Conservation (phyloP, 2,329 filamentous ascomycete genomes). For the Lecanicillium sp. region DNA sequence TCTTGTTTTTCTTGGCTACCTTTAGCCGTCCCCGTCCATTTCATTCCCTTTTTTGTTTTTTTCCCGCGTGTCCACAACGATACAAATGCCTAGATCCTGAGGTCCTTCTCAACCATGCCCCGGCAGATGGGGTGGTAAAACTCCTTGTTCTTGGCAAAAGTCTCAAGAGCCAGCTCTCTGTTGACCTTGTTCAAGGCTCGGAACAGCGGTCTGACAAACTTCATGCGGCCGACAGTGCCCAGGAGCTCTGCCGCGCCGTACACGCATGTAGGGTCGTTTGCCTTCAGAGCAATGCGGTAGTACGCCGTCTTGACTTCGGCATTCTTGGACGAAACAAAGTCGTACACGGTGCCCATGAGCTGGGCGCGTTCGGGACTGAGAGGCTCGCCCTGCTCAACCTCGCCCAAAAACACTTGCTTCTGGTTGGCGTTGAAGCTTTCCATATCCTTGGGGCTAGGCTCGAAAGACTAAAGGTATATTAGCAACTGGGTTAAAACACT, state of each 20-base stretch:
- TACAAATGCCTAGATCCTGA: conserved; percentile 37
- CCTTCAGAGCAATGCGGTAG: conserved; percentile 69
- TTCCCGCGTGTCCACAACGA: not conserved
- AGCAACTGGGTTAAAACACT: conserved; percentile 5
- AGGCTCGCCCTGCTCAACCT: conserved; percentile 55
- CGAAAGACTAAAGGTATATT: conserved; percentile 38
- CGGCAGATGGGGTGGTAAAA: conserved; percentile 96
- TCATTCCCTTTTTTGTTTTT: too few relatives aligned
- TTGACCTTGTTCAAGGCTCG: conserved; percentile 68
- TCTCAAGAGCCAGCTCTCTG: conserved; percentile 63
- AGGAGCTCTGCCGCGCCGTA: conserved; percentile 65
- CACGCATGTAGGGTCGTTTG: conserved; percentile 62
- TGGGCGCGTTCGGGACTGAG: conserved; percentile 59
- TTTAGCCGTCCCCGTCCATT: too few relatives aligned
- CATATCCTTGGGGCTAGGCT: conserved; percentile 61
- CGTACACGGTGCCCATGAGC: conserved; percentile 67
- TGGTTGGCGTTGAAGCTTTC: conserved; percentile 75
- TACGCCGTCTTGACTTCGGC: conserved; percentile 79
- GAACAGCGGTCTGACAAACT: conserved; percentile 87
- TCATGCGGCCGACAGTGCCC: conserved; percentile 85
- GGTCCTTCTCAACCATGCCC: conserved; percentile 78
- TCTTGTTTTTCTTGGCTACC: not conserved
- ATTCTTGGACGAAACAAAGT: conserved; percentile 66
- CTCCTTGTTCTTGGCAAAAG: conserved; percentile 78
- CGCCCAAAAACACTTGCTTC: conserved; percentile 82